Evolutionary conservation across 2,329 filamentous ascomycete species (phyloP), one percentile per base, ranked within the genome.

Genomic region (Arthrocladium fulminans): DNA sequence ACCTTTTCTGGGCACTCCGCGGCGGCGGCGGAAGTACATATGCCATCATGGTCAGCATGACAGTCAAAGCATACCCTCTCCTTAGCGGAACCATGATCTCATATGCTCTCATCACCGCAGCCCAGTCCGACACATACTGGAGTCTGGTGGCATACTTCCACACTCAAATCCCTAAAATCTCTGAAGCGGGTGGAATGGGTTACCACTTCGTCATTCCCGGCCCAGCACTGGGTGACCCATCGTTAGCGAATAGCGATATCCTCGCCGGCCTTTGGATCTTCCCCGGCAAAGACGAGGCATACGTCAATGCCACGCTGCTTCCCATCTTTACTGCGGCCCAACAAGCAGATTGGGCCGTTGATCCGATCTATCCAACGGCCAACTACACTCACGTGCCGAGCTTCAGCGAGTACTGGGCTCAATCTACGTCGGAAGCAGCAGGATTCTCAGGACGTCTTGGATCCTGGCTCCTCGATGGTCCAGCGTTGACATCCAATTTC

Each of bases 1-100:
- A 76, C 43, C 61, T 77, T 2, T 76, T 69, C 61, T 75, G 70
- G 70, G 73, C 72, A 2, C 63, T 76, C 24, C 62, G 69, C 12
- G 73, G 73, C 19, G 73, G 56, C 17, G 56, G 56, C 15, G 50
- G 69, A 65, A 42, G 51, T 12, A 80, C 70, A 24, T 81, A 73
- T 54, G 77, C 67, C 7, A 65, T 79, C 13, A 73, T 80, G 2
- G 57, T 72, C 2, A 74, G 71, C 1, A 66, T 77, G 56, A 79
- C 72, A 1, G 64, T 73, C 45, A 72, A 70, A 46, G 67, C 69
- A 1, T 67, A 77, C 58, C 64, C 66, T 2, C 67, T 73, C 48
- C 57, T 61, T 19, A 58, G 58, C 1, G 63, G 71, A 10, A 63
- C 67, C 3, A 68, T 66, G 3, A 69, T 69, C 8, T 64, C 61